Evolutionary conservation across 1,139 yeast genomes (phyloP).

Genomic region (Williopsis jadinii): DNA sequence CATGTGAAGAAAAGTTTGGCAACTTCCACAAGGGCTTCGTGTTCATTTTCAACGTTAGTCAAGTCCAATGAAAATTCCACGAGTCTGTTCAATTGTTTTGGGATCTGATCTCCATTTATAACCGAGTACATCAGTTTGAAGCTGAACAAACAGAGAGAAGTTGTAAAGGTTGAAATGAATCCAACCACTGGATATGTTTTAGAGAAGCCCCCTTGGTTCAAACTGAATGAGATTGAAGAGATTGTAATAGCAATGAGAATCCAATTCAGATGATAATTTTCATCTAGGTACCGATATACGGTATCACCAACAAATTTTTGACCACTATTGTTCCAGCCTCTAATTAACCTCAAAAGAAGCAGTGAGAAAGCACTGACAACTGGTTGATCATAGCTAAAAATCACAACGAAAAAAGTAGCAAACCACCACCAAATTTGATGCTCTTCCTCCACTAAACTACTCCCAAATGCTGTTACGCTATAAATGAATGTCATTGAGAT

Average conservation of each 20-base stretch:
- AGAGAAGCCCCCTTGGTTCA: slow-evolving; percentile 18
- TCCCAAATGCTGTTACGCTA: slow-evolving; percentile 68
- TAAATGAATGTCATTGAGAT: slow-evolving; percentile 36
- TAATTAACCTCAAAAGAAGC: slow-evolving; percentile 47
- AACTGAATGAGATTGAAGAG: slow-evolving; percentile 16
- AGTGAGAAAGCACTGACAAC: slow-evolving; percentile 29
- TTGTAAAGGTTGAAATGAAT: slow-evolving; percentile 35
- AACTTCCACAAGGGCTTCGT: slow-evolving; percentile 24
- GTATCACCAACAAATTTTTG: slow-evolving; percentile 61
- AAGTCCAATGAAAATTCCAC: slow-evolving; percentile 30
- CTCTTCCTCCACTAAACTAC: slow-evolving; percentile 94
- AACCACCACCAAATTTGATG: slow-evolving; percentile 96
- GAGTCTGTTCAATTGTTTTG: slow-evolving; percentile 29
- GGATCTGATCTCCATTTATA: slow-evolving; percentile 47
- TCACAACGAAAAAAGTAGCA: slow-evolving; percentile 27
- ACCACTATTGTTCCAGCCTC: slow-evolving; percentile 89
- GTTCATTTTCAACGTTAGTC: slow-evolving; percentile 19
- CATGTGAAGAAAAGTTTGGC: slow-evolving; percentile 23
- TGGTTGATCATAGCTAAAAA: slow-evolving; percentile 13
- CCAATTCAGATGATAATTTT: slow-evolving; percentile 41
- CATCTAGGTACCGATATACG: slow-evolving; percentile 29
- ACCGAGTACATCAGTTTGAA: slow-evolving; percentile 54
- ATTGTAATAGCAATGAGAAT: slow-evolving; percentile 37
- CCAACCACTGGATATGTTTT: slow-evolving; percentile 24
- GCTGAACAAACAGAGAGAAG: slow-evolving; percentile 36